phyloP scores from a whole-genome alignment of 2,329 filamentous ascomycete genomes.

The Colletotrichum abscissum region DNA sequence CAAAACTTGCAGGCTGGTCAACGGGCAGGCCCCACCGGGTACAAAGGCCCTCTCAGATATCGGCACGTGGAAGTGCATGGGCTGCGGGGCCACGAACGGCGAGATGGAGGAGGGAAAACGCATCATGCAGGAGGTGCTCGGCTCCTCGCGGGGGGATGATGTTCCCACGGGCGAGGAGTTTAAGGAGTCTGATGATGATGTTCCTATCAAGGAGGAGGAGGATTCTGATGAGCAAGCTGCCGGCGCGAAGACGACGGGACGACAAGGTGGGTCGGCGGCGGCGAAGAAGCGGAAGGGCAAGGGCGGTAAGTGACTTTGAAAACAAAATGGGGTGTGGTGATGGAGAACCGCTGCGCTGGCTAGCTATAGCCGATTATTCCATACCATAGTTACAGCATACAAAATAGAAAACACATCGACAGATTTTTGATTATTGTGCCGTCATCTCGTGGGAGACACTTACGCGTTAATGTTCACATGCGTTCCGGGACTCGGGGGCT shows the following conservation, averaged over 20 bases:
- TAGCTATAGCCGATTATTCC: slow-evolving; percentile 18
- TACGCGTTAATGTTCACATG: background rate
- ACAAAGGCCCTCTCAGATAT: slow-evolving; percentile 81
- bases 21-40: slow-evolving; percentile 94
- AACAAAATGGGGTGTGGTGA: background rate
- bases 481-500: background rate
- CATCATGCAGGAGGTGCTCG: slow-evolving; percentile 75
- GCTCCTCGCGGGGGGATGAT: slow-evolving; percentile 35
- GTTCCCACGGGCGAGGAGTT: slow-evolving; percentile 31
- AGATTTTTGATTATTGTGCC: too few relatives aligned
- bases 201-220: slow-evolving; percentile 19
- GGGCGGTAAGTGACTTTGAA: slow-evolving; percentile 13
- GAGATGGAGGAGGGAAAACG: slow-evolving; percentile 80
- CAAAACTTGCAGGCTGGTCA: slow-evolving; percentile 83
- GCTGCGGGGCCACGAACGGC: slow-evolving; percentile 86
- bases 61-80: slow-evolving; percentile 88
- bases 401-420: background rate
- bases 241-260: slow-evolving; percentile 29
- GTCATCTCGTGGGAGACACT: background rate
- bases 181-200: slow-evolving; percentile 28
- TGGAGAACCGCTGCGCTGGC: background rate
- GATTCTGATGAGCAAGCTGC: slow-evolving; percentile 3
- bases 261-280: slow-evolving; percentile 24
- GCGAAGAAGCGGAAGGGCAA: slow-evolving; percentile 36
- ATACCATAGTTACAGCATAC: slow-evolving; percentile 4